A percentile compares a stretch with the other conserved stretches of the same genome.
These are phyloP conservation scores for Neurospora discreta DNA, from an alignment of 495 filamentous ascomycete species.

Conservation along the genomic window DNA sequence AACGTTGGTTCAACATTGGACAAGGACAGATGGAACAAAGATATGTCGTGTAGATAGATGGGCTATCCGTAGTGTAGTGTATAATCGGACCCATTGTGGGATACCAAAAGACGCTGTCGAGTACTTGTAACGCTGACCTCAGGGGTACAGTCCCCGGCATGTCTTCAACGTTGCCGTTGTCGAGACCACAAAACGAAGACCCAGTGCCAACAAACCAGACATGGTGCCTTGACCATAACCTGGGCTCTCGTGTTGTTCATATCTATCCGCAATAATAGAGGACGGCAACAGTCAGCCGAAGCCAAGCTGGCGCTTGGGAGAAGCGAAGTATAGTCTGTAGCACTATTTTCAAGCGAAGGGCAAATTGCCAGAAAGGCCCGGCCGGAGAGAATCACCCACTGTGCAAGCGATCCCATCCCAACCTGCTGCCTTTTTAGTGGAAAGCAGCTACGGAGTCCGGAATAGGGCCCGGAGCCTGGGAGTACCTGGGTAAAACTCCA, in stretches of 20 bases:
- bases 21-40: background rate
- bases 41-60: background rate
- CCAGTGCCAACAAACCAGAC: background rate
- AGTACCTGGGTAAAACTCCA: background rate
- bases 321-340: background rate
- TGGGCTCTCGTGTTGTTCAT: background rate
- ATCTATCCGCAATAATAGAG: background rate
- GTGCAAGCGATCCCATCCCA: background rate
- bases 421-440: background rate
- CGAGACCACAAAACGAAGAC: background rate
- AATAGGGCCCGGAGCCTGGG: background rate
- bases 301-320: background rate
- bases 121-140: background rate
- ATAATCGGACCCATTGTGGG: background rate
- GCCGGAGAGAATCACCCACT: background rate
- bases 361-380: background rate
- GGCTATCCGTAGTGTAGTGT: background rate
- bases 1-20: background rate
- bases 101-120: background rate
- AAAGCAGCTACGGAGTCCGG: background rate
- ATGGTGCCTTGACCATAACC: background rate
- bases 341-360: background rate
- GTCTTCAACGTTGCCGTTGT: background rate
- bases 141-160: background rate
- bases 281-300: background rate